Percentiles rank a stretch among this genome's conserved stretches.
These are phyloP conservation scores for Monosporascus sp. DNA, from an alignment of 2,329 filamentous ascomycete genomes.

Conservation along the genomic window DNA sequence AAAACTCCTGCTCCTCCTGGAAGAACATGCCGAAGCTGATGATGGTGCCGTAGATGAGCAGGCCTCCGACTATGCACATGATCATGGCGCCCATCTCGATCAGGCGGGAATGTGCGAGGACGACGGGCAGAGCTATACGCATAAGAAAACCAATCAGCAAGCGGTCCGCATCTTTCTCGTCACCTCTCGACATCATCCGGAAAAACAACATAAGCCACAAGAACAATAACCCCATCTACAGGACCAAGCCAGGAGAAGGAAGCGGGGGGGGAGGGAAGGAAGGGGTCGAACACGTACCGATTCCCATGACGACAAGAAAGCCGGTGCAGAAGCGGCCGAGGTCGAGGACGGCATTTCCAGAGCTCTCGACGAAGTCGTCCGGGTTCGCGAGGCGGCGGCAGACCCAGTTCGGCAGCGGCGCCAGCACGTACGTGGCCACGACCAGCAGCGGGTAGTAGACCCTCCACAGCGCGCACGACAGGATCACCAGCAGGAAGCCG, in stretches of 20 bases:
- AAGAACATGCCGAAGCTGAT: conserved; percentile 99
- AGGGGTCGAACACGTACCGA: conserved; percentile 59
- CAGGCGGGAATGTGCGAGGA: conserved; percentile 80
- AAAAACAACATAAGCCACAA: too few relatives aligned
- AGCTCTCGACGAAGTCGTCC: conserved; percentile 90
- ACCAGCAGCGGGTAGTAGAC: conserved; percentile 94
- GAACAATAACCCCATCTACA: too few relatives aligned
- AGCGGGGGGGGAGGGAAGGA: conserved; percentile 3
- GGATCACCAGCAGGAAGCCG: conserved; percentile 97
- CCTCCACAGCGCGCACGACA: conserved; percentile 91
- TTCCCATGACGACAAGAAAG: conserved; percentile 94
- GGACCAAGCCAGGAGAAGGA: background rate
- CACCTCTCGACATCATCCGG: too few relatives aligned
- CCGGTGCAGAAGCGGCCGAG: conserved; percentile 92
- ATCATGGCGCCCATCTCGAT: conserved; percentile 83
- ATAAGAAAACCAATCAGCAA: background rate
- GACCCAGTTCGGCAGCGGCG: conserved; percentile 95
- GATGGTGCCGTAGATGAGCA: conserved; percentile 96
- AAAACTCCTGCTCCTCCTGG: conserved; percentile 96
- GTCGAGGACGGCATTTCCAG: conserved; percentile 80
- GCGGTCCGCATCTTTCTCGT: background rate
- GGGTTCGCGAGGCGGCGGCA: conserved; percentile 82
- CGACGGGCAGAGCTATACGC: conserved; percentile 71
- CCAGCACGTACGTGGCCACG: conserved; percentile 90
- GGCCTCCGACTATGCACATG: conserved; percentile 89